Conservation (phyloP, 768 basidiomycete genomes). For the Filobasidium floriforme region DNA sequence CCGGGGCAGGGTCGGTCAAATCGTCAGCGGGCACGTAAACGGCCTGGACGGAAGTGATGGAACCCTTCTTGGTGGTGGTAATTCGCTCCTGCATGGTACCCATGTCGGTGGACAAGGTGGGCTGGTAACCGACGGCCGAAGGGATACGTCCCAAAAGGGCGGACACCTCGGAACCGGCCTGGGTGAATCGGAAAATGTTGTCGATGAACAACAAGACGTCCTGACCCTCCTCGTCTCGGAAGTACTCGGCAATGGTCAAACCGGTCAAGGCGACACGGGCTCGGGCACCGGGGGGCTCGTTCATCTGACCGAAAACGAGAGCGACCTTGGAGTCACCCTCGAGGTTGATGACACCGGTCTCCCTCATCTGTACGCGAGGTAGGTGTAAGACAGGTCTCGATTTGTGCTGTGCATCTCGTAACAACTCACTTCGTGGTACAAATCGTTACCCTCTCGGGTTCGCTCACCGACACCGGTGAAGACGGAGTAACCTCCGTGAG, state of each 20-base stretch:
- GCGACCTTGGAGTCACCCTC: conserved; percentile 99
- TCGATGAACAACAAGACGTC: conserved; percentile 99
- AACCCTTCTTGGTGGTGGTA: conserved; percentile 99
- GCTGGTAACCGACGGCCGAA: conserved; percentile 99
- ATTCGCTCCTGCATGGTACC: conserved; percentile 99
- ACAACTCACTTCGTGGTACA: conserved; percentile 45
- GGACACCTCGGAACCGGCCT: conserved; percentile 99
- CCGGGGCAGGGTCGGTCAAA: conserved; percentile 99
- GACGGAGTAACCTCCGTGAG: conserved; percentile 99
- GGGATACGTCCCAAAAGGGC: conserved; percentile 99
- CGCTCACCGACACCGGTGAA: conserved; percentile 99
- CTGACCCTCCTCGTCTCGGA: conserved; percentile 99
- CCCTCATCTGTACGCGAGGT: conserved; percentile 83
- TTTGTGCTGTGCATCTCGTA: too few species aligned
- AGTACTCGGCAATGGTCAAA: conserved; percentile 98
- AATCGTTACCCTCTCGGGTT: conserved; percentile 97
- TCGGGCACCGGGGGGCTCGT: conserved; percentile 99
- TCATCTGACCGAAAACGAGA: conserved; percentile 99
- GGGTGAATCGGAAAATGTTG: conserved; percentile 99
- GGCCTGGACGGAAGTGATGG: conserved; percentile 98
- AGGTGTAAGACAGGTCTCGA: background rate
- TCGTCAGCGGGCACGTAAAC: conserved; percentile 99
- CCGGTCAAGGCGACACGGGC: conserved; percentile 99
- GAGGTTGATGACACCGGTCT: conserved; percentile 99
- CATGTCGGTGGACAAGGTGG: conserved; percentile 99